phyloP scores from a whole-genome alignment of 257 asterid species.

The Rubia yunnanensis region DNA sequence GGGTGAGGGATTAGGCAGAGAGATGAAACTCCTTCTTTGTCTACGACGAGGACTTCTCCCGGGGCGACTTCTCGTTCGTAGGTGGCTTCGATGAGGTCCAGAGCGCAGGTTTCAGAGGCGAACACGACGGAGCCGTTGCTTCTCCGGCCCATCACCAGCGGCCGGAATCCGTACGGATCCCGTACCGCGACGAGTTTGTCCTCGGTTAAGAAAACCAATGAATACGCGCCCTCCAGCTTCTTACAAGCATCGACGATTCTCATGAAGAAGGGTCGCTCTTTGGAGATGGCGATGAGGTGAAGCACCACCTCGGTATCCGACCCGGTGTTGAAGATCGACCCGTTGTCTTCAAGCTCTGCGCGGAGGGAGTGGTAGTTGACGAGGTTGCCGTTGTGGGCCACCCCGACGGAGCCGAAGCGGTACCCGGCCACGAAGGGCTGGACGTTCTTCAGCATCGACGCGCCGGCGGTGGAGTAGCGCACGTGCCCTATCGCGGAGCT shows the following conservation, averaged over 20 bases:
- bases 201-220: slow-evolving; percentile 50
- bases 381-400: slow-evolving; percentile 92
- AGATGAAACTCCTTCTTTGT: slow-evolving; percentile 36
- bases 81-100: slow-evolving; percentile 60
- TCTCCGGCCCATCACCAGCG: slow-evolving; percentile 47
- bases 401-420: slow-evolving; percentile 80
- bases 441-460: slow-evolving; percentile 89
- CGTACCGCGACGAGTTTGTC: slow-evolving; percentile 44
- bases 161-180: slow-evolving; percentile 42
- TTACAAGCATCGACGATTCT: slow-evolving; percentile 93
- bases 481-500: slow-evolving; percentile 90
- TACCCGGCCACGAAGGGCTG: slow-evolving; percentile 95
- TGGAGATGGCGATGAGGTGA: slow-evolving; percentile 82
- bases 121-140: slow-evolving; percentile 41
- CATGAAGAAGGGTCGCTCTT: slow-evolving; percentile 65
- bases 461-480: slow-evolving; percentile 85
- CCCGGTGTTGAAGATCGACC: slow-evolving; percentile 80
- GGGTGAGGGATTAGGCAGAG: slow-evolving; percentile 61
- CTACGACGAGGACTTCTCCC: slow-evolving; percentile 42
- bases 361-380: slow-evolving; percentile 74
- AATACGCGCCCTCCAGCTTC: slow-evolving; percentile 77
- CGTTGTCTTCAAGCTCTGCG: slow-evolving; percentile 69
- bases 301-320: slow-evolving; percentile 87
- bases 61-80: slow-evolving; percentile 51
- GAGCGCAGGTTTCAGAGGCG: slow-evolving; percentile 43